A percentile compares a stretch with the other conserved stretches of the same genome.
phyloP scores from a whole-genome alignment of 2,329 filamentous ascomycete species.

The Claviceps sp. region DNA sequence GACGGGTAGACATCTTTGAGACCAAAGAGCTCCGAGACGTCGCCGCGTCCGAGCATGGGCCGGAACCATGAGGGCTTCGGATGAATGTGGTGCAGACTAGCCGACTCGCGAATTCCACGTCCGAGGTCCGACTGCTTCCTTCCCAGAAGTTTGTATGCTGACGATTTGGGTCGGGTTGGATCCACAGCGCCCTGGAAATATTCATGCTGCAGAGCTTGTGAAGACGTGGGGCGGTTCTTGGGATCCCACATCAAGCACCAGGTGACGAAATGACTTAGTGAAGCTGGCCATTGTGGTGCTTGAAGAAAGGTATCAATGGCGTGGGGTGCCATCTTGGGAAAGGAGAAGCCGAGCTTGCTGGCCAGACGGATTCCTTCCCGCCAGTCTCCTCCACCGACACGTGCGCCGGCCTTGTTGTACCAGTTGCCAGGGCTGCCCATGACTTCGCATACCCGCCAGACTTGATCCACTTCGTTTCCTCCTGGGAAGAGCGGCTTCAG shows the following conservation, averaged over 20 bases:
- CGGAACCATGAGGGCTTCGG: conserved; percentile 95
- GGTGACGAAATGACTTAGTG: conserved; percentile 84
- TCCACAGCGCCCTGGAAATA: conserved; percentile 91
- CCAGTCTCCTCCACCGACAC: conserved; percentile 93
- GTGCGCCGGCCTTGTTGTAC: conserved; percentile 81
- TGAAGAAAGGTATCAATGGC: conserved; percentile 90
- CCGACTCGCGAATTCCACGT: conserved; percentile 48
- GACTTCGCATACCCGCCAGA: conserved; percentile 97
- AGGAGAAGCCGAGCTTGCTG: conserved; percentile 94
- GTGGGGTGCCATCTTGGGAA: conserved; percentile 98
- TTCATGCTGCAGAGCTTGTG: conserved; percentile 87
- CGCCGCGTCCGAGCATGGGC: conserved; percentile 73
- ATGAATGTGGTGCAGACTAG: conserved; percentile 43
- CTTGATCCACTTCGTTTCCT: conserved; percentile 96
- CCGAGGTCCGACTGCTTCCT: conserved; percentile 81
- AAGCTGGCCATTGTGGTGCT: conserved; percentile 78
- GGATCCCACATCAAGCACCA: conserved; percentile 99
- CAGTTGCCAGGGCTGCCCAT: conserved; percentile 98
- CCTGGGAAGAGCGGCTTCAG: conserved; percentile 94
- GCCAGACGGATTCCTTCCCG: conserved; percentile 85
- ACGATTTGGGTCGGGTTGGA: conserved; percentile 82
- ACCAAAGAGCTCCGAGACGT: conserved; percentile 45
- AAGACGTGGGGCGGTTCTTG: conserved; percentile 77
- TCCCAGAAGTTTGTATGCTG: conserved; percentile 68
- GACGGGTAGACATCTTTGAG: conserved; percentile 33